Percentiles rank a stretch among this genome's conserved stretches.
Conservation (phyloP, 257 asterid genomes). For the Knoxia roxburghii region DNA sequence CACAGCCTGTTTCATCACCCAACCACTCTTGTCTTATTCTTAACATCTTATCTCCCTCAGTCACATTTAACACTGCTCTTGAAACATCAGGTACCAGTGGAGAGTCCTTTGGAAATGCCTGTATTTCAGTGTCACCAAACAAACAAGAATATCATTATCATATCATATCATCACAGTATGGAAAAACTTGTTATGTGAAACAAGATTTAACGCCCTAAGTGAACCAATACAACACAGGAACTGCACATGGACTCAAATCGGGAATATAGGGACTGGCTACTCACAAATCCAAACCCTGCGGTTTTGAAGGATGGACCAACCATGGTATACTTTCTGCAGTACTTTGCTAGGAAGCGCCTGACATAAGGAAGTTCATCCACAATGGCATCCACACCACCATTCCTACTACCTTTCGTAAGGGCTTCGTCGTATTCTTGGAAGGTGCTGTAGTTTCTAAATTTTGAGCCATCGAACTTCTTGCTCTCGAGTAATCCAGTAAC, state of each 20-base stretch:
- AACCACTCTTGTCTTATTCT: constrained; percentile 24
- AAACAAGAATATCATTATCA: not conserved
- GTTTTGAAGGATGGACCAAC: constrained; percentile 30
- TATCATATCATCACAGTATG: too few species aligned
- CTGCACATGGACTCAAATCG: too few species aligned
- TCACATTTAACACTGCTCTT: constrained; percentile 38
- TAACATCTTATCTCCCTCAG: constrained; percentile 32
- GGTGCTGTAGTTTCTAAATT: constrained; percentile 25
- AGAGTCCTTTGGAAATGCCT: constrained; percentile 48
- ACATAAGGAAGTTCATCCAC: constrained; percentile 51
- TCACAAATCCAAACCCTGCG: constrained; percentile 56
- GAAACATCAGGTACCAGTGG: constrained; percentile 44
- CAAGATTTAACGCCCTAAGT: too few species aligned
- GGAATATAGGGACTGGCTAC: constrained; percentile 3
- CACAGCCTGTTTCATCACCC: constrained; percentile 17
- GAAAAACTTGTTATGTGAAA: too few species aligned
- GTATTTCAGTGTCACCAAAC: not conserved
- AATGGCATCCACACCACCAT: constrained; percentile 49
- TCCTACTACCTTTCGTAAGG: constrained; percentile 37
- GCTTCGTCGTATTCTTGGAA: constrained; percentile 38
- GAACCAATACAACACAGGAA: too few species aligned
- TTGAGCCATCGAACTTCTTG: constrained; percentile 29
- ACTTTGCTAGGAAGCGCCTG: constrained; percentile 33
- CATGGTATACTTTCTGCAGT: constrained; percentile 39
- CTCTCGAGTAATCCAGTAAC: constrained; percentile 20